Conservation (phyloP, 352 stramenopile genomes). For the Aphanomyces euteiches region DNA sequence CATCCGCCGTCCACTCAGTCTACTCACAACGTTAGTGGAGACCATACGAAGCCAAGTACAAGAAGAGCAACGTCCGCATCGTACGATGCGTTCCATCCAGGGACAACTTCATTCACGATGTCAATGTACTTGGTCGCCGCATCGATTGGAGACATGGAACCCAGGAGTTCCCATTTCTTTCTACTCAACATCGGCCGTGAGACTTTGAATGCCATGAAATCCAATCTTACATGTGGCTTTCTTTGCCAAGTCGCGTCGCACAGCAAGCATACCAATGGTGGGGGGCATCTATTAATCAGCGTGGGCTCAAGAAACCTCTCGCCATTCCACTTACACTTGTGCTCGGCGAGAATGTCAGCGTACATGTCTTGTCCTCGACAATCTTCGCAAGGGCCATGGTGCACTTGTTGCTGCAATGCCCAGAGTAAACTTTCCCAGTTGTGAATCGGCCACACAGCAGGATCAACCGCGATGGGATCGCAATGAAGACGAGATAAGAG, state of each 20-base stretch:
- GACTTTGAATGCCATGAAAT: background rate
- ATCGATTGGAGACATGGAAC: conserved; percentile 7
- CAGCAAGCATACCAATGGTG: conserved; percentile 10
- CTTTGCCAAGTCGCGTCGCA: conserved; percentile 8
- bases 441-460: conserved; percentile 48
- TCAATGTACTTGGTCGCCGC: conserved; percentile 41
- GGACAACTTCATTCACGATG: conserved; percentile 51
- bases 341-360: conserved; percentile 13
- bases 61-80: conserved; percentile 53
- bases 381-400: conserved; percentile 55
- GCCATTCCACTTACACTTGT: too few relatives aligned
- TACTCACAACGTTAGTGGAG: conserved; percentile 21
- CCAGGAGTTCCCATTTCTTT: conserved; percentile 28
- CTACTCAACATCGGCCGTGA: background rate
- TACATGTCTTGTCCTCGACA: conserved; percentile 52
- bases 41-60: conserved; percentile 30
- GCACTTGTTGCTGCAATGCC: conserved; percentile 55
- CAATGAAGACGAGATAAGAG: conserved; percentile 53
- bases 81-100: conserved; percentile 51
- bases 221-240: background rate
- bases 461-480: conserved; percentile 47
- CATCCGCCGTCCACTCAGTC: conserved; percentile 63
- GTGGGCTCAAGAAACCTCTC: background rate
- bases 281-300: conserved; percentile 50
- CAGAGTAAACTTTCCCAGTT: conserved; percentile 47